phyloP scores from a whole-genome alignment of 371 early-diverging fungal species.

The Mortierella sp. region DNA sequence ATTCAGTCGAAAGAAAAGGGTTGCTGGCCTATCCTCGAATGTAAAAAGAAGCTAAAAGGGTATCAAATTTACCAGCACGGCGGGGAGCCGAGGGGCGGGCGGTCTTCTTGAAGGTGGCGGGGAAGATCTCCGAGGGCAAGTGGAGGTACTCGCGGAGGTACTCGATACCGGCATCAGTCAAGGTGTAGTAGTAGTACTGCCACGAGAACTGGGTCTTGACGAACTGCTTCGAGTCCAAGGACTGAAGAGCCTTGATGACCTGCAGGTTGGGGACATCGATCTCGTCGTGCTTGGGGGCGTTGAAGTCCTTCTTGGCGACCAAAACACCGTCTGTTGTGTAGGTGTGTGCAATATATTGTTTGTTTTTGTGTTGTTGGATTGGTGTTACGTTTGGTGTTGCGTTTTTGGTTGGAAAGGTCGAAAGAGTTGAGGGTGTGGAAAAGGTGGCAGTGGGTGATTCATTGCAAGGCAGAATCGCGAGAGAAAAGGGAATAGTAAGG shows the following conservation, averaged over 20 bases:
- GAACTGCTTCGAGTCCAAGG: constrained; percentile 94
- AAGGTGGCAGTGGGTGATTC: background rate
- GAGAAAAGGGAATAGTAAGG: background rate
- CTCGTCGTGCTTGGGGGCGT: constrained; percentile 94
- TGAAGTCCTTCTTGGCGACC: constrained; percentile 98
- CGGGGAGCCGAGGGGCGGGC: constrained; percentile 68
- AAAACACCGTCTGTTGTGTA: constrained; percentile 89
- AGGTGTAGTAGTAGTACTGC: constrained; percentile 99
- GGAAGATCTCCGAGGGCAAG: constrained; percentile 97
- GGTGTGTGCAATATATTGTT: background rate
- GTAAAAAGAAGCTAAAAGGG: background rate
- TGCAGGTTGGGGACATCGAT: constrained; percentile 97
- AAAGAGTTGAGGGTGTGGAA: background rate
- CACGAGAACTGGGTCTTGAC: constrained; percentile 99
- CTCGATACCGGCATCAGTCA: constrained; percentile 98
- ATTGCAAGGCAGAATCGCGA: background rate
- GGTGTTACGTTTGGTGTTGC: background rate
- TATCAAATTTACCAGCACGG: constrained; percentile 66
- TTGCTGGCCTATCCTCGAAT: too few species aligned
- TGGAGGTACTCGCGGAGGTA: constrained; percentile 98
- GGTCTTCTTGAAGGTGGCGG: constrained; percentile 97
- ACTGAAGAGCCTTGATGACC: constrained; percentile 99
- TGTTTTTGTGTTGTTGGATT: background rate
- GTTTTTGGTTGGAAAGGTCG: background rate
- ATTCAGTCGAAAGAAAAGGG: too few species aligned